phyloP scores from a whole-genome alignment of 1,139 yeast species.

The Meyerozyma guilliermondii region DNA sequence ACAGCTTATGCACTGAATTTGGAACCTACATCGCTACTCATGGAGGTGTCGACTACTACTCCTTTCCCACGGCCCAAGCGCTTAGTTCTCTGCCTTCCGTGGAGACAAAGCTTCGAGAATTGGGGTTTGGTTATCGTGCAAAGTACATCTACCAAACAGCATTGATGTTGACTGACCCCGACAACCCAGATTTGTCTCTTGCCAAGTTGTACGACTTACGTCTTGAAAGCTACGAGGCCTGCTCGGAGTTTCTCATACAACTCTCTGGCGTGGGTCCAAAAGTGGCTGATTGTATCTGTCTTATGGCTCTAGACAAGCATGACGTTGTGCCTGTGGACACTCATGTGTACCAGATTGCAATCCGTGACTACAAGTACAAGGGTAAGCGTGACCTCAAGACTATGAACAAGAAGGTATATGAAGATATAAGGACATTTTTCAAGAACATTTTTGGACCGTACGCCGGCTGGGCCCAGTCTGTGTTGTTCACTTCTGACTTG shows the following conservation, averaged over 20 bases:
- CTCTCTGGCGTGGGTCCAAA: slow-evolving; percentile 95
- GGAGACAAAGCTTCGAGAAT: slow-evolving; percentile 43
- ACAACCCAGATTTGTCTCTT: slow-evolving; percentile 27
- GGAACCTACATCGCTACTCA: slow-evolving; percentile 58
- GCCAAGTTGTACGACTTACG: slow-evolving; percentile 36
- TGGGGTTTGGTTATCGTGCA: slow-evolving; percentile 93
- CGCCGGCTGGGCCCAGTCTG: slow-evolving; percentile 98
- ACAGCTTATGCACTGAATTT: slow-evolving; percentile 63
- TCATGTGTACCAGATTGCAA: slow-evolving; percentile 90
- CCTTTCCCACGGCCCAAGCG: slow-evolving; percentile 67
- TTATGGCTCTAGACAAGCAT: slow-evolving; percentile 88
- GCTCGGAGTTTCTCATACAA: slow-evolving; percentile 60
- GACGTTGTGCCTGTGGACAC: slow-evolving; percentile 94
- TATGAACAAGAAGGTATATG: slow-evolving; percentile 56
- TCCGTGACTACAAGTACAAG: slow-evolving; percentile 67
- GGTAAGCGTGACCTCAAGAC: slow-evolving; percentile 44
- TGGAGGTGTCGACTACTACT: slow-evolving; percentile 56
- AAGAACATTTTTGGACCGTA: slow-evolving; percentile 75
- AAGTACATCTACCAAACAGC: slow-evolving; percentile 83
- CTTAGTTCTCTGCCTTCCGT: slow-evolving; percentile 31
- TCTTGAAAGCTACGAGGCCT: slow-evolving; percentile 43
- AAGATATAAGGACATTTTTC: slow-evolving; percentile 57
- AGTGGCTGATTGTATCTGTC: slow-evolving; percentile 87
- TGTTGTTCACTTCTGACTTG: slow-evolving; percentile 82
- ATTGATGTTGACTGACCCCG: slow-evolving; percentile 23